Base-by-base conservation (phyloP, 192 early-diverging fungal genomes). In the Entomortierella beljakovae region DNA sequence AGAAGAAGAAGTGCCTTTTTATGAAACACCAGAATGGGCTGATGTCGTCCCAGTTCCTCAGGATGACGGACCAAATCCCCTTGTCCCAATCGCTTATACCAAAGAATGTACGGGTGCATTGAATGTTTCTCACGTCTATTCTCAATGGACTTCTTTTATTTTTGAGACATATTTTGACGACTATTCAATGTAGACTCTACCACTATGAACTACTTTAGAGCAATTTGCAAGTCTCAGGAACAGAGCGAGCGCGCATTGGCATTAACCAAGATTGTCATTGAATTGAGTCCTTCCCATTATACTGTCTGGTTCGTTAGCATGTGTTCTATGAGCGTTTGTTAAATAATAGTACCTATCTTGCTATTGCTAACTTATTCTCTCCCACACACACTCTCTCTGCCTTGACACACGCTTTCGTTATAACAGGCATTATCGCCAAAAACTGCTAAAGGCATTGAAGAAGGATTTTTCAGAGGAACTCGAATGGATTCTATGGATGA, bases 241-340 rank as follows among this genome's bases (percentile, higher is more conserved):
- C 73, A 85, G 35, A 92, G 90, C 3, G 76, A 91, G 50, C 87
- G 98, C 23, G 97, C 93, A 18, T 85, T 98, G 53, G 82, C 90
- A 9, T 83, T 99, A 55, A 97, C 96, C 1, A 83, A 83, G 57
- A 83, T 85, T 32, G 94, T 98, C 52, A 90, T 99, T 55, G 73
- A 89, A 25, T 66, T 90, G 55, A 98, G 97, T 80, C 93, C 98
- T 10, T 92, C 93, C 1, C 97, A 99, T 86, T 99, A 99, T 80
- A 95, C 94, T 29, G 90, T 95, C 18, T 99, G 98, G 98, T 93
- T 83, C 4, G 81, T 22, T 33, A 4, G 32, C 2, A 31, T 34
- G 4, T 32, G 22, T 57, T 57, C 34, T 57, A 11, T 28, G 25
- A 29, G 22, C 6, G 26, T 4, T 28, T 28, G 18, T 16, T 50